Percentiles rank a stretch among this genome's conserved stretches.
These are phyloP conservation scores for Curvularia sp. DNA, from an alignment of 2,329 filamentous ascomycete genomes.

Conservation along the genomic window DNA sequence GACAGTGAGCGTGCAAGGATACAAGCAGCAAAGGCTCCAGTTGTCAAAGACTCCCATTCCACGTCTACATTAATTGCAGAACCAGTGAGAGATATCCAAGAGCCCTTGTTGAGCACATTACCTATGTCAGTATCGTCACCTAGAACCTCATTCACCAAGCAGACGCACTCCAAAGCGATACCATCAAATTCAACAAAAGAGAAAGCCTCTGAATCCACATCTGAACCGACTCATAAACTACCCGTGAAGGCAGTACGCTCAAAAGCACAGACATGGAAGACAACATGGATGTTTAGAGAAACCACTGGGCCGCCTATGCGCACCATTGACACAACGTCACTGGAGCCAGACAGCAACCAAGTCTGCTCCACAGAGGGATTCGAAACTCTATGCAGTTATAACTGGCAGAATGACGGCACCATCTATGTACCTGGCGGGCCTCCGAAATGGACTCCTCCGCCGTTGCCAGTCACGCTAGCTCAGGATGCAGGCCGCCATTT, in stretches of 20 bases:
- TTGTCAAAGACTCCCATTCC: neutral
- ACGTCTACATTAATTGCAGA: neutral
- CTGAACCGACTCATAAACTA: neutral
- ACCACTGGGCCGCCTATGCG: slow-evolving; percentile 13
- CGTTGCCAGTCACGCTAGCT: slow-evolving; percentile 20
- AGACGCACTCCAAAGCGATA: neutral
- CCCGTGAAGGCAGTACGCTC: neutral
- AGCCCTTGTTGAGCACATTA: neutral
- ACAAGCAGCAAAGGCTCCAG: slow-evolving; percentile 2
- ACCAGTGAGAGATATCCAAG: neutral
- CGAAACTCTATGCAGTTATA: slow-evolving; percentile 31
- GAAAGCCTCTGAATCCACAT: neutral
- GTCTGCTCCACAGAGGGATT: slow-evolving; percentile 25
- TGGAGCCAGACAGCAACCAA: slow-evolving; percentile 9
- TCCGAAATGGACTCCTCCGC: slow-evolving; percentile 26
- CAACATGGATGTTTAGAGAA: slow-evolving; percentile 25
- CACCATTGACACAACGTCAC: slow-evolving; percentile 16
- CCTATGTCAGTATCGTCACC: neutral
- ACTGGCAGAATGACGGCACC: slow-evolving; percentile 27
- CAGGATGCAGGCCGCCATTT: slow-evolving; percentile 21
- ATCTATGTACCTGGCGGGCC: slow-evolving; percentile 31
- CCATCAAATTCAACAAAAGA: neutral
- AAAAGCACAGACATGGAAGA: slow-evolving; percentile 14
- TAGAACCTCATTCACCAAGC: neutral
- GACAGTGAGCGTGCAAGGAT: neutral